Percentiles rank a stretch among this genome's conserved stretches.
Evolutionary conservation across 140 eudicot species (phyloP).

Genomic region (Ambrosia hybrid): DNA sequence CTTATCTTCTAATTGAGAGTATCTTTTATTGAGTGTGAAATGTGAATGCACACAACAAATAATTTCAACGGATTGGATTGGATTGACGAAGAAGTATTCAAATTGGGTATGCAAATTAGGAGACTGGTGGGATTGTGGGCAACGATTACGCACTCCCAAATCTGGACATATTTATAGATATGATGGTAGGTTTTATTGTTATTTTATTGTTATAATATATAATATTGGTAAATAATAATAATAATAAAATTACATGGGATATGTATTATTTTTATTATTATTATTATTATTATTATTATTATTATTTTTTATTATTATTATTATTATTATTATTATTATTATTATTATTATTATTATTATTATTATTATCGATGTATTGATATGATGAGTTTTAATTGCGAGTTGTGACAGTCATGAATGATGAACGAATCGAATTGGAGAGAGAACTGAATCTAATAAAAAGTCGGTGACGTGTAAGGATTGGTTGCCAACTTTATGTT

Average conservation of each 20-base stretch:
- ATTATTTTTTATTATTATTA: too few species aligned
- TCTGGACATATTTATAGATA: slow-evolving; percentile 2
- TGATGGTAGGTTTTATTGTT: not conserved
- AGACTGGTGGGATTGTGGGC: not conserved
- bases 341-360: not conserved
- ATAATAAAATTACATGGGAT: too few species aligned
- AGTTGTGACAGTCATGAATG: not conserved
- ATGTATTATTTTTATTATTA: too few species aligned
- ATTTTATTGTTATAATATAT: too few species aligned
- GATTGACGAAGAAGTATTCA: slow-evolving; percentile 18
- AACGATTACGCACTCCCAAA: slow-evolving; percentile 14
- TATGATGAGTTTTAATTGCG: slow-evolving; percentile 14
- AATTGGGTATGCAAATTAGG: slow-evolving; percentile 7
- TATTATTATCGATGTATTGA: slow-evolving; percentile 2
- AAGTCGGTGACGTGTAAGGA: slow-evolving; percentile 7
- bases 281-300: too few species aligned
- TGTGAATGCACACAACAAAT: slow-evolving; percentile 28
- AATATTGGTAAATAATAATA: too few species aligned
- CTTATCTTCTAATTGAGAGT: not conserved
- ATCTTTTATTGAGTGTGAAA: slow-evolving; percentile 13
- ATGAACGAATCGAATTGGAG: not conserved
- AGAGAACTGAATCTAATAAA: slow-evolving; percentile 9
- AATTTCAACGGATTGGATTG: too few species aligned
- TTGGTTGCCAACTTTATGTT: slow-evolving; percentile 23
- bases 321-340: too few species aligned